Evolutionary conservation across 345 rosid genomes (phyloP).

Genomic region (Ceriops zippeliana): DNA sequence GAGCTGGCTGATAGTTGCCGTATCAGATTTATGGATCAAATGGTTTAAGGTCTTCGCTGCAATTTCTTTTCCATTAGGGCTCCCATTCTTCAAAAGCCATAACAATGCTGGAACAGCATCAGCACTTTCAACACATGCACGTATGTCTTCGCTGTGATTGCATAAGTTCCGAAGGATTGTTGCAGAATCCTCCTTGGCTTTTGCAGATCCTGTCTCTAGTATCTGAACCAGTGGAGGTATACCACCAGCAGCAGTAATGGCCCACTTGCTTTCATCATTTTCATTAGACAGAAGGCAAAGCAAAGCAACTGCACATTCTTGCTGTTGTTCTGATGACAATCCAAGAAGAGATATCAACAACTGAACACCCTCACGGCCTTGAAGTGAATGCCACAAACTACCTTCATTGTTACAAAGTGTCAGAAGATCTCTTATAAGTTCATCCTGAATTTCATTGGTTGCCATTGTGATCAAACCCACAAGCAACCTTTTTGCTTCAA

Average conservation of each 20-base stretch:
- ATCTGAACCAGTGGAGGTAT: conserved; percentile 99
- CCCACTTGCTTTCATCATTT: conserved; percentile 99
- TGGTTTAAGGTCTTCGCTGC: conserved; percentile 98
- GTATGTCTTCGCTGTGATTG: conserved; percentile 99
- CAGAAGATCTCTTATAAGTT: conserved; percentile 84
- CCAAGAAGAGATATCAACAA: conserved; percentile 96
- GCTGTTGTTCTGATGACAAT: conserved; percentile 98
- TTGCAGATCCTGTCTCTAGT: conserved; percentile 93
- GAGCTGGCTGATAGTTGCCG: conserved; percentile 95
- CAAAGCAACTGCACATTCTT: conserved; percentile 98
- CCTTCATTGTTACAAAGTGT: conserved; percentile 81
- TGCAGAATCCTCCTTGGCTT: conserved; percentile 99
- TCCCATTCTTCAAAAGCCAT: conserved; percentile 98
- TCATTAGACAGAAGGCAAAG: conserved; percentile 89
- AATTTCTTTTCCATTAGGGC: conserved; percentile 92
- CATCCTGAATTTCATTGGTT: conserved; percentile 88
- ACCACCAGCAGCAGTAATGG: conserved; percentile 99
- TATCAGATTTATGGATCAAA: conserved; percentile 93
- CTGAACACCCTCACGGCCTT: conserved; percentile 99
- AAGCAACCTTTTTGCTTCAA: conserved; percentile 93
- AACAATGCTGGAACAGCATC: conserved; percentile 99
- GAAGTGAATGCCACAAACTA: conserved; percentile 90
- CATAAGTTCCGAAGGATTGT: conserved; percentile 92
- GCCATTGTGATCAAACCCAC: conserved; percentile 99
- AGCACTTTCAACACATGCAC: conserved; percentile 99